Evolutionary conservation across 257 asterid genomes (phyloP), one percentile per base, ranked within the genome.

Genomic region (Penstemon eatonii): DNA sequence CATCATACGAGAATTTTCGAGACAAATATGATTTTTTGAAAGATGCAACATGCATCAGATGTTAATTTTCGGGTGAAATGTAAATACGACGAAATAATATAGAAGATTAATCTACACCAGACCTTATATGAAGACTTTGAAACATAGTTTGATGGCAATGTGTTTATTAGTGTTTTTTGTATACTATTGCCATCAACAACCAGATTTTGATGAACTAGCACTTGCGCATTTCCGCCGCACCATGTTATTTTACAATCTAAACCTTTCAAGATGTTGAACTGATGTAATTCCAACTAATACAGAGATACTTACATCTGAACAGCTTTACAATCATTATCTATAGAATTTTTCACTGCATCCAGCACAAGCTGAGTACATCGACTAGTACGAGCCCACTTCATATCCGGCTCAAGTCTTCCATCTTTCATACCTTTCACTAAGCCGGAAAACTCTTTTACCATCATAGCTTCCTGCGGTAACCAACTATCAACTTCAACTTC

Each of bases 261-360:
- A 56, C 36, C 56, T 18, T 55, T 43, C 53, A 56, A 11, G 37
- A 66, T 19, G 60, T 15, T 13, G 12, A 63, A 39, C 37, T 70
- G 62, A 58, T 56, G 7, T 56, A n/a, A 63, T 42, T 44, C 63
- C 37, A 8, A 43, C 12, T 39, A 37, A 60, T 46, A 46, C 11
- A 46, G 8, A 50, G 4, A 19, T 49, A 42, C 76, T 66, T 73
- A 84, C 81, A 84, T 47, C 47, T 71, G 73, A 54, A 88, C 82
- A 11, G 79, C 85, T 70, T 79, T 70, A 68, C 65, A 75, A 59
- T 84, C 85, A 73, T 68, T 76, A 52, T 91, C 92, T 3, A 91
- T 82, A 6, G 96, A 91, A 41, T 56, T 71, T 64, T 58, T 86
- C 4, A 88, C 90, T 4, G 96, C 96, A 82, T 86, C 96, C 61